phyloP scores from a whole-genome alignment of 2,329 filamentous ascomycete genomes.

The Echinosphaeria canescens region DNA sequence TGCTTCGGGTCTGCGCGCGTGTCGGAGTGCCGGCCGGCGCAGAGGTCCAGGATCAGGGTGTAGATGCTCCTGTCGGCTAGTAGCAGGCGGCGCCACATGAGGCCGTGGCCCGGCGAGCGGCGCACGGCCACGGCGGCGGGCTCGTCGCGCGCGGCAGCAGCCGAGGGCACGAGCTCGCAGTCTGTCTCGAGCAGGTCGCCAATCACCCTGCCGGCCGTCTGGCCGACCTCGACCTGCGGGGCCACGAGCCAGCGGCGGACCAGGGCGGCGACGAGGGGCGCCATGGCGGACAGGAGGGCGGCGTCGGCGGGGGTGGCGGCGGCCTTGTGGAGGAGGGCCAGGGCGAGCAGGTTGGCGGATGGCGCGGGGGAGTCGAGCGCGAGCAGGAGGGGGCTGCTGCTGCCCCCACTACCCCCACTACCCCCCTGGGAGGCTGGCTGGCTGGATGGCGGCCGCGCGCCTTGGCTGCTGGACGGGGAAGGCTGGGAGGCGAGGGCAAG shows the following conservation, averaged over 20 bases:
- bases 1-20: slow-evolving; percentile 13
- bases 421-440: no score
- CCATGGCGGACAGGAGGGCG: slow-evolving; percentile 25
- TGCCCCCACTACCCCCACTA: no score
- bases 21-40: slow-evolving; percentile 10
- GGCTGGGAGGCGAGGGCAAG: slow-evolving; percentile 27
- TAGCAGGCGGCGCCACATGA: slow-evolving; percentile 26
- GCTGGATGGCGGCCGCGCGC: slow-evolving; percentile 25
- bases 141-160: slow-evolving; percentile 5
- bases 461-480: no score
- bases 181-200: slow-evolving; percentile 32
- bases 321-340: slow-evolving; percentile 33
- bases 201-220: slow-evolving; percentile 25
- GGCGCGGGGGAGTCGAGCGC: slow-evolving; percentile 30
- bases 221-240: slow-evolving; percentile 30
- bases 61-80: slow-evolving; percentile 22
- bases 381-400: no score
- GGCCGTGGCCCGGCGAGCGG: slow-evolving; percentile 22
- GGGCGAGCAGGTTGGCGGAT: slow-evolving; percentile 32
- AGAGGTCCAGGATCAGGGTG: slow-evolving; percentile 18
- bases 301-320: slow-evolving; percentile 22
- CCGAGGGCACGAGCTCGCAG: slow-evolving; percentile 16
- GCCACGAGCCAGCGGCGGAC: slow-evolving; percentile 28
- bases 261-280: slow-evolving; percentile 22
- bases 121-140: slow-evolving; percentile 12